Evolutionary conservation across 2,329 filamentous ascomycete species (phyloP), one percentile per base, ranked within the genome.

Genomic region (Ramularia endophylla): DNA sequence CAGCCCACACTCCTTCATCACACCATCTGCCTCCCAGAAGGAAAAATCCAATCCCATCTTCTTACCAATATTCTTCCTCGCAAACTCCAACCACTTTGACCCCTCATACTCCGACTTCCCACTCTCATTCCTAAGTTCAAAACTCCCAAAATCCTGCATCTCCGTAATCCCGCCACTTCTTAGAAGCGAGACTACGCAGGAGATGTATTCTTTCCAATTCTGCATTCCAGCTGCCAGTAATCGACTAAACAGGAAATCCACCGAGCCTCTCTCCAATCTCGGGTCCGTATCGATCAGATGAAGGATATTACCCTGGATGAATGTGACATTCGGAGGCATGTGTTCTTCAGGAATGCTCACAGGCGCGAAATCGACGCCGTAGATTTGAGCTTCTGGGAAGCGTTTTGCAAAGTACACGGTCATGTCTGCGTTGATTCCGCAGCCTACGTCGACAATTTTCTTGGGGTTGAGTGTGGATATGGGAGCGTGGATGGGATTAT

Each of bases 321-420:
- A 47, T 16, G 28, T 22, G 6, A 41, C 40, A 27, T 47, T 47
- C 4, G 11, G 11, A 3, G 44, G 40, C 5, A 38, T 27, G 27
- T 36, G 17, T 2, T 37, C 33, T 4, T n/a, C 8, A 12, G 28
- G 17, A 15, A 65, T 50, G 42, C 46, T 43, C 13, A 34, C 31
- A 17, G 15, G 31, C n/a, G 16, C 19, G 7, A 34, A 19, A 19
- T 34, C 31, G 3, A 34, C 31, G 15, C 31, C 31, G 31, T 34
- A 34, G 13, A 34, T n/a, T 19, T 34, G 31, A n/a, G 31, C 31
- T 12, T 34, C 12, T 13, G 31, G 31, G 20, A 28, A 37, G 13
- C 5, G 15, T 16, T 1, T n/a, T 17, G 35, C 20, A 16, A 27
- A 37, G 35, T 22, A 22, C 17, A 37, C n/a, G 7, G 20, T 16